These are phyloP conservation scores for Cladophialophora psammophila DNA, from an alignment of 2,329 filamentous ascomycete genomes.

Conservation along the genomic window DNA sequence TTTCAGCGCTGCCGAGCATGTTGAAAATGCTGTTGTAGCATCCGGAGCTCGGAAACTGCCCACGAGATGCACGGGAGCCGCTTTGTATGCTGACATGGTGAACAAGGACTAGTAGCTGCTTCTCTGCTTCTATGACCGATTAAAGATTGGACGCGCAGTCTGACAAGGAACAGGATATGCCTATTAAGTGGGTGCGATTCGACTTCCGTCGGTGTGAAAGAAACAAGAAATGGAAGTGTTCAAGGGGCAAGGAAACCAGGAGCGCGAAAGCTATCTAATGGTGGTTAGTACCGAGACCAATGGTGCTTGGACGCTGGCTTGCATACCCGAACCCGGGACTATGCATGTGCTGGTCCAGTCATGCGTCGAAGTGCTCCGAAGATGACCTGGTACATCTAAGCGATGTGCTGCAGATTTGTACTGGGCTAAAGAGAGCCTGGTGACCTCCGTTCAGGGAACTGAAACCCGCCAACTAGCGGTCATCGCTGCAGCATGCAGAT, in stretches of 20 bases:
- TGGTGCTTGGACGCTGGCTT: neutral
- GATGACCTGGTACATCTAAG: slow-evolving; percentile 5
- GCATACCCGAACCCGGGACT: neutral
- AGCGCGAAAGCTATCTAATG: neutral
- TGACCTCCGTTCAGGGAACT: neutral
- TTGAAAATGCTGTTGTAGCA: slow-evolving; percentile 12
- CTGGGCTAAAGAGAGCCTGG: neutral
- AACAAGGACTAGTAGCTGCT: neutral
- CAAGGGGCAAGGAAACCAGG: neutral
- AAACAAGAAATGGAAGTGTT: neutral
- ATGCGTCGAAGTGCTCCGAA: neutral
- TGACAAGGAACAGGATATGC: neutral
- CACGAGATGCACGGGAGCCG: slow-evolving; percentile 12
- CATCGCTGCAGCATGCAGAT: neutral
- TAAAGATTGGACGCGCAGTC: neutral
- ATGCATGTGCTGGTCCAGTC: neutral
- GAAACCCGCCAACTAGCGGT: neutral
- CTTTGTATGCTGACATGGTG: slow-evolving; percentile 7
- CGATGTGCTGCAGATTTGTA: slow-evolving; percentile 4
- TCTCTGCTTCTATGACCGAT: neutral
- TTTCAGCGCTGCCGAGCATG: slow-evolving; percentile 4
- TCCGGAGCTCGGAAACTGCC: slow-evolving; percentile 18
- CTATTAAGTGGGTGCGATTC: neutral
- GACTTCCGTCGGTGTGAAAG: neutral
- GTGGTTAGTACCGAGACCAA: neutral